Evolutionary conservation across 208 protist species (phyloP).

Genomic region (Crithidia thermophila): DNA sequence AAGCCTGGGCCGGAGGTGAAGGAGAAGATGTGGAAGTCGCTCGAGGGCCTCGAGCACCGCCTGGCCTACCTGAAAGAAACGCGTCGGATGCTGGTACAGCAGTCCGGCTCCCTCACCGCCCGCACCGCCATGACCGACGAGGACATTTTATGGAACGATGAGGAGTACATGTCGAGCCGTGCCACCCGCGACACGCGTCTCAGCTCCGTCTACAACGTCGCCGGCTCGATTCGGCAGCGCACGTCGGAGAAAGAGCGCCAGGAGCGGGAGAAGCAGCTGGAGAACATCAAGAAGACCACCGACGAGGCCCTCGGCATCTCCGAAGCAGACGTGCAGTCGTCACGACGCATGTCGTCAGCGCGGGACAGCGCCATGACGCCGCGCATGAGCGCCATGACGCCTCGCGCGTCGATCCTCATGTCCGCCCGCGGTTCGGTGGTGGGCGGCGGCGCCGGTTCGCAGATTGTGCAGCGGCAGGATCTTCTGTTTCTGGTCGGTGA

Average conservation of each 20-base stretch:
- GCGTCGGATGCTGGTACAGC: slow-evolving; percentile 30
- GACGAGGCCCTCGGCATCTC: slow-evolving; percentile 20
- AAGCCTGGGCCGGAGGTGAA: slow-evolving; percentile 16
- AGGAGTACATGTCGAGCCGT: slow-evolving; percentile 28
- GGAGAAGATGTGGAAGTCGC: slow-evolving; percentile 31
- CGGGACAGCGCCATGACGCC: slow-evolving; percentile 21
- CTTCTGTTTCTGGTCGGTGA: slow-evolving; percentile 70
- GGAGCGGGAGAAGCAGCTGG: slow-evolving; percentile 39
- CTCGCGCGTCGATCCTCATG: slow-evolving; percentile 35
- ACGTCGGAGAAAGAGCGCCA: slow-evolving; percentile 37
- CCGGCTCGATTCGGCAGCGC: slow-evolving; percentile 33
- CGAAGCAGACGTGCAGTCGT: background rate
- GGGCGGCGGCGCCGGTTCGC: slow-evolving; percentile 8
- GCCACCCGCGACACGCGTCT: slow-evolving; percentile 34
- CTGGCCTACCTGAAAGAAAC: slow-evolving; percentile 39
- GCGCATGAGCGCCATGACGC: slow-evolving; percentile 27
- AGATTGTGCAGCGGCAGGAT: slow-evolving; percentile 35
- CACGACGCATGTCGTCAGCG: slow-evolving; percentile 15
- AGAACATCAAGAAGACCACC: slow-evolving; percentile 28
- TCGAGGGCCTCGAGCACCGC: slow-evolving; percentile 54
- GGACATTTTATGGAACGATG: slow-evolving; percentile 26
- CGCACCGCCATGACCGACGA: slow-evolving; percentile 27
- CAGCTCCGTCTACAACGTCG: slow-evolving; percentile 54
- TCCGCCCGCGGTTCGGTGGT: slow-evolving; percentile 26
- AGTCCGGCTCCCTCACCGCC: slow-evolving; percentile 33